Percentiles rank a stretch among this genome's conserved stretches.
Conservation (phyloP, 2,329 filamentous ascomycete species). For the Alternaria burnsii region DNA sequence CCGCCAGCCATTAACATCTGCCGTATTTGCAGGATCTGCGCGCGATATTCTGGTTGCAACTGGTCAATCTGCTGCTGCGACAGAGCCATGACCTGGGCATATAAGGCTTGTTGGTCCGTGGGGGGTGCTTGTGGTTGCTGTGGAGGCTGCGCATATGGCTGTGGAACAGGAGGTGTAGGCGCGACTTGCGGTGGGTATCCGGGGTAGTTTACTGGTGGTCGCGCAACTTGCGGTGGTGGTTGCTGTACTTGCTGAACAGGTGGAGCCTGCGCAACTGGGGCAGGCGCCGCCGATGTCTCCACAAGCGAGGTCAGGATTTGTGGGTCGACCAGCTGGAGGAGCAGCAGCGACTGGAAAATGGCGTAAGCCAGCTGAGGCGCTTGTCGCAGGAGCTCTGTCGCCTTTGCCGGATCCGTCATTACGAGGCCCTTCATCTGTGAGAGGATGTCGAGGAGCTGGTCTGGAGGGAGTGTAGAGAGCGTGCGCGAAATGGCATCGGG, state of each 20-base stretch:
- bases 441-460: constrained; percentile 91
- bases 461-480: constrained; percentile 82
- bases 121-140: constrained; percentile 30
- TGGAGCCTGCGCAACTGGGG: constrained; percentile 50
- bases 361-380: constrained; percentile 94
- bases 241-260: constrained; percentile 49
- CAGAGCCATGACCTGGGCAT: constrained; percentile 83
- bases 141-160: constrained; percentile 58
- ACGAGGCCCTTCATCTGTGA: constrained; percentile 93
- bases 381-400: constrained; percentile 84
- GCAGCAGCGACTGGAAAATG: constrained; percentile 90
- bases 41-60: constrained; percentile 76
- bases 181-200: constrained; percentile 56
- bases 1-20: constrained; percentile 63
- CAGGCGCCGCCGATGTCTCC: constrained; percentile 58
- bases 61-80: constrained; percentile 81
- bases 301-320: constrained; percentile 83
- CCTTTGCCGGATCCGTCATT: constrained; percentile 80
- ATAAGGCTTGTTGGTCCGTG: constrained; percentile 70
- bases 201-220: constrained; percentile 43
- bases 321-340: constrained; percentile 91
- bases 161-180: constrained; percentile 59
- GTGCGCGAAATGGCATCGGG: constrained; percentile 93
- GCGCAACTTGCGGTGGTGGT: constrained; percentile 43
- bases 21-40: constrained; percentile 81